phyloP scores from a whole-genome alignment of 352 stramenopile genomes.

The Globisporangium canariense region DNA sequence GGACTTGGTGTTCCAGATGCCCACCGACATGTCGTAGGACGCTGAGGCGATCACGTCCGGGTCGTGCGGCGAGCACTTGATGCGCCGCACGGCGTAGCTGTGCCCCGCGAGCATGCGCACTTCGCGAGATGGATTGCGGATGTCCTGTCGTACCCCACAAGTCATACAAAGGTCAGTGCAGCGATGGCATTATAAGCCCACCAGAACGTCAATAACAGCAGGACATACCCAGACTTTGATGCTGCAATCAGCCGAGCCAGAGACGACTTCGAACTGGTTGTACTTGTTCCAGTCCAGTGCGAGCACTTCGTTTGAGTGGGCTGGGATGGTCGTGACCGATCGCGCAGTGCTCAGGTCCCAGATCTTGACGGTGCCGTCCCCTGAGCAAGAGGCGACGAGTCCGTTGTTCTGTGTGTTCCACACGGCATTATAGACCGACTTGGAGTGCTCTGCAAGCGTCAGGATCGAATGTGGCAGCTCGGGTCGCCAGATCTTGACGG shows the following conservation, averaged over 20 bases:
- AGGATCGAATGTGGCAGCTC: constrained; percentile 63
- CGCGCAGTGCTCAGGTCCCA: constrained; percentile 69
- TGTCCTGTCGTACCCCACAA: constrained; percentile 40
- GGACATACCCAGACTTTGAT: constrained; percentile 81
- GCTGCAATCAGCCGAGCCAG: constrained; percentile 75
- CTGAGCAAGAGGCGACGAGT: constrained; percentile 73
- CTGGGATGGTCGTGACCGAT: constrained; percentile 59
- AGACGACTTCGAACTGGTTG: constrained; percentile 86
- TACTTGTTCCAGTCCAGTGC: constrained; percentile 93
- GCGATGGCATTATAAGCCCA: too few species aligned
- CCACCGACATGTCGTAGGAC: constrained; percentile 91
- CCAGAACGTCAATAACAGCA: neutral
- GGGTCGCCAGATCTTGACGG: constrained; percentile 85
- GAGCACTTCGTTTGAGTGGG: constrained; percentile 82
- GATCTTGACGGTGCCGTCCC: constrained; percentile 71
- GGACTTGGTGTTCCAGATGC: constrained; percentile 85
- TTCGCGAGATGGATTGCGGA: constrained; percentile 64
- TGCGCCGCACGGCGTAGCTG: constrained; percentile 72
- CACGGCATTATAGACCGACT: constrained; percentile 79
- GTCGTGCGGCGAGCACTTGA: constrained; percentile 88
- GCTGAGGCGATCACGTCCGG: constrained; percentile 72
- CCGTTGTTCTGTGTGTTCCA: constrained; percentile 80
- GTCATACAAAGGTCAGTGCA: neutral
- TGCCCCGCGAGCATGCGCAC: constrained; percentile 76
- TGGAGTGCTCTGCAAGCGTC: constrained; percentile 76